Percentiles rank a stretch among this genome's conserved stretches.
These are phyloP conservation scores for Pleurotus sapidus DNA, from an alignment of 768 basidiomycete genomes.

Conservation along the genomic window DNA sequence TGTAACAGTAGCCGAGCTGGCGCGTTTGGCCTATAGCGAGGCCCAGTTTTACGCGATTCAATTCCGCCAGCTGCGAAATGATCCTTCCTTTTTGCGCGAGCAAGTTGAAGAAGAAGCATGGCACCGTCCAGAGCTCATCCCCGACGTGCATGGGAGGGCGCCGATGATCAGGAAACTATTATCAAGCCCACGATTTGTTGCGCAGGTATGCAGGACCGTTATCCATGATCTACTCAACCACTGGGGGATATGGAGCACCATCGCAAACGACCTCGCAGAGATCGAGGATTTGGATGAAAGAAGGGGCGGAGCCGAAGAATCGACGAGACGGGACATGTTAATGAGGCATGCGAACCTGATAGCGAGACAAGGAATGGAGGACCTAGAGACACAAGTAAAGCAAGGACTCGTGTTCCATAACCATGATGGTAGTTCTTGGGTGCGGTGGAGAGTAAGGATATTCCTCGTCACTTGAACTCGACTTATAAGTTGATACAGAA, in stretches of 20 bases:
- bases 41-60: conserved; percentile 2
- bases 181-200: neutral
- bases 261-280: neutral
- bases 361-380: neutral
- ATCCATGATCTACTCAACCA: neutral
- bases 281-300: neutral
- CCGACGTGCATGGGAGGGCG: neutral
- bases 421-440: neutral
- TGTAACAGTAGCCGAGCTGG: neutral
- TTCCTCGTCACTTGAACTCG: neutral
- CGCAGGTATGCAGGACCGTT: neutral
- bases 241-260: neutral
- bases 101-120: neutral
- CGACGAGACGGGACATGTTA: neutral
- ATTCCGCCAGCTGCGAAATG: neutral
- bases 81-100: neutral
- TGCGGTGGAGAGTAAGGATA: neutral
- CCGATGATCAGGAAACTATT: neutral
- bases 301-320: neutral
- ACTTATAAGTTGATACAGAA: neutral
- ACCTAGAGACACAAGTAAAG: neutral
- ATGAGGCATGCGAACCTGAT: neutral
- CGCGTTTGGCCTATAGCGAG: neutral
- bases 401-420: neutral
- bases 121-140: neutral